Evolutionary conservation across 2,329 filamentous ascomycete genomes (phyloP).

Genomic region (Pseudogymnoascus sp.): DNA sequence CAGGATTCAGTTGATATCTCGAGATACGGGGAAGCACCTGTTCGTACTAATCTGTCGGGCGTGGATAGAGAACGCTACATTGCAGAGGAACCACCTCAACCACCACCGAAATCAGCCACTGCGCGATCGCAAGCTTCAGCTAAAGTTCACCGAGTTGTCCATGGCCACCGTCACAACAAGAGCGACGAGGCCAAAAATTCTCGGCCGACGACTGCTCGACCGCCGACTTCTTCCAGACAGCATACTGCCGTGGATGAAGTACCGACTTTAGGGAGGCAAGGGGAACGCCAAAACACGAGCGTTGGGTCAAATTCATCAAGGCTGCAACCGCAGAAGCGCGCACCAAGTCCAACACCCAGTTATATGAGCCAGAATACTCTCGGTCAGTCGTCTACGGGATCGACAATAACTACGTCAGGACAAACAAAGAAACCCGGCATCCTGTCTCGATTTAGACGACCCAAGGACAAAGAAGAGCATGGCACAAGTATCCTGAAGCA

Average conservation of each 20-base stretch:
- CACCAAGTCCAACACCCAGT: constrained; percentile 77
- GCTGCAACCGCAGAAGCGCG: constrained; percentile 46
- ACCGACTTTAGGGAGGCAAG: constrained; percentile 29
- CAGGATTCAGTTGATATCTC: constrained; percentile 77
- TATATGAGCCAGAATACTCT: constrained; percentile 42
- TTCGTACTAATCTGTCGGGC: constrained; percentile 61
- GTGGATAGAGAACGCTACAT: constrained; percentile 63
- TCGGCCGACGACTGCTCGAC: constrained; percentile 61
- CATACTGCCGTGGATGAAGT: constrained; percentile 31
- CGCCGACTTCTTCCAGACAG: constrained; percentile 56
- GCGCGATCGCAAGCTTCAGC: constrained; percentile 52
- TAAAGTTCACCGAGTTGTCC: constrained; percentile 55
- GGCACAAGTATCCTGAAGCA: constrained; percentile 38
- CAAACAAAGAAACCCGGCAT: constrained; percentile 31
- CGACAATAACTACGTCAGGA: constrained; percentile 27
- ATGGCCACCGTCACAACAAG: constrained; percentile 60
- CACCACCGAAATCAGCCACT: constrained; percentile 54
- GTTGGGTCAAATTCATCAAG: constrained; percentile 16
- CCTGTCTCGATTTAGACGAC: constrained; percentile 26
- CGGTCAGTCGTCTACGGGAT: background rate
- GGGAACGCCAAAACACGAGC: constrained; percentile 37
- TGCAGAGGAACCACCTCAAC: constrained; percentile 42
- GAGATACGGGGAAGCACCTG: constrained; percentile 69
- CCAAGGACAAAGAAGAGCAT: constrained; percentile 50
- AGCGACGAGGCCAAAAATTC: constrained; percentile 60